Conservation (phyloP, 2,329 filamentous ascomycete genomes). For the Venturia pyrina region DNA sequence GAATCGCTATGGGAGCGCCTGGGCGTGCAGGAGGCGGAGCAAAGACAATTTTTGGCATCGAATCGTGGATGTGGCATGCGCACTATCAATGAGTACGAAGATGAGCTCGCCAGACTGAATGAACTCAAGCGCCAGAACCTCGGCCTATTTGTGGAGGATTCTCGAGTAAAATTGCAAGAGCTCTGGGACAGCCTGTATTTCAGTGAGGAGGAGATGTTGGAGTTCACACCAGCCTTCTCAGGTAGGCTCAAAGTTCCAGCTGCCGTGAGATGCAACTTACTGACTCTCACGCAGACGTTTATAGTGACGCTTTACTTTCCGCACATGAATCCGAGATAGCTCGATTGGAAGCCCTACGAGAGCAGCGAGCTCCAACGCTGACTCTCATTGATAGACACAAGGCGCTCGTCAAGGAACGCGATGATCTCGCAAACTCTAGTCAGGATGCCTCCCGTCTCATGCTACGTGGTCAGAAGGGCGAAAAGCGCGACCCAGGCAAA, state of each 20-base stretch:
- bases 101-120: slow-evolving; percentile 75
- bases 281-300: slow-evolving; percentile 53
- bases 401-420: slow-evolving; percentile 70
- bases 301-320: slow-evolving; percentile 88
- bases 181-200: slow-evolving; percentile 93
- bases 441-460: slow-evolving; percentile 92
- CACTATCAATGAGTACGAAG: slow-evolving; percentile 92
- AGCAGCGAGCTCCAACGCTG: slow-evolving; percentile 78
- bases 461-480: slow-evolving; percentile 83
- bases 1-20: slow-evolving; percentile 84
- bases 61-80: slow-evolving; percentile 87
- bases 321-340: slow-evolving; percentile 88
- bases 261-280: not conserved
- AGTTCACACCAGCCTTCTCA: slow-evolving; percentile 93
- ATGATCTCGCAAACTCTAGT: slow-evolving; percentile 80
- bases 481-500: slow-evolving; percentile 89
- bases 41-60: slow-evolving; percentile 72
- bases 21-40: slow-evolving; percentile 70
- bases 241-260: slow-evolving; percentile 17
- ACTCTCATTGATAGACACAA: slow-evolving; percentile 76
- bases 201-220: slow-evolving; percentile 96
- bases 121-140: slow-evolving; percentile 93
- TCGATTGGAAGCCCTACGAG: slow-evolving; percentile 68
- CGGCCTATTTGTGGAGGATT: slow-evolving; percentile 91
- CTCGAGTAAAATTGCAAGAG: slow-evolving; percentile 80